Percentiles rank a stretch among this genome's conserved stretches.
Evolutionary conservation across 192 early-diverging fungal genomes (phyloP).

Genomic region (Powellomyces hirtus): DNA sequence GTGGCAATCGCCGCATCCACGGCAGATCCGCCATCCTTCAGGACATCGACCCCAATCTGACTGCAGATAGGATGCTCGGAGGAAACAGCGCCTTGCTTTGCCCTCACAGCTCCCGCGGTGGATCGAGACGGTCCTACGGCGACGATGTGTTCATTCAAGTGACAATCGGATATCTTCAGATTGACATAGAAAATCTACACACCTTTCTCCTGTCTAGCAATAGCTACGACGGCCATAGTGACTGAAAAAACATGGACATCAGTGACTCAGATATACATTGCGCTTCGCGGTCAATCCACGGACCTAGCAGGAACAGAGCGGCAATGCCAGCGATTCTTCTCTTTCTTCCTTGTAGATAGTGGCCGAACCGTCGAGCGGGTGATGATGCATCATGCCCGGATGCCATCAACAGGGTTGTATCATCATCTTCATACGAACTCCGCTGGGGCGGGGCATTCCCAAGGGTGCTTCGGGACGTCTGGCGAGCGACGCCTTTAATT

Average conservation of each 20-base stretch:
- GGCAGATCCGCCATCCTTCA: conserved; percentile 84
- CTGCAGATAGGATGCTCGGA: conserved; percentile 41
- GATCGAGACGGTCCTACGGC: too few relatives aligned
- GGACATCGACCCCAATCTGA: conserved; percentile 48
- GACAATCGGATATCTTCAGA: too few relatives aligned
- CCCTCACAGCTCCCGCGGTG: not conserved
- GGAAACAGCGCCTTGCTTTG: conserved; percentile 32
- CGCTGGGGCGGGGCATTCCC: too few relatives aligned
- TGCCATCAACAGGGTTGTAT: not conserved
- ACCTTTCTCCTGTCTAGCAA: not conserved
- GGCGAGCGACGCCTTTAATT: too few relatives aligned
- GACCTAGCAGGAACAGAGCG: not conserved
- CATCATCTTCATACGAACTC: not conserved
- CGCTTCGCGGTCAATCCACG: not conserved
- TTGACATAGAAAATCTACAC: not conserved
- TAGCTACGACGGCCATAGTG: not conserved
- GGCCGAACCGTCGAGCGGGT: not conserved
- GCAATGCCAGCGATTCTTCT: not conserved
- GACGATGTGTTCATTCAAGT: too few relatives aligned
- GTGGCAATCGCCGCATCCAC: conserved; percentile 87
- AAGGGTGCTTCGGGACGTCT: too few relatives aligned
- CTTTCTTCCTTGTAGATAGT: not conserved
- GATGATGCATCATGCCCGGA: not conserved
- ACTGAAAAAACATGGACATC: not conserved
- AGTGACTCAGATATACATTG: not conserved